These are phyloP conservation scores for Populus simonii DNA, from an alignment of 345 rosid genomes.

Conservation along the genomic window DNA sequence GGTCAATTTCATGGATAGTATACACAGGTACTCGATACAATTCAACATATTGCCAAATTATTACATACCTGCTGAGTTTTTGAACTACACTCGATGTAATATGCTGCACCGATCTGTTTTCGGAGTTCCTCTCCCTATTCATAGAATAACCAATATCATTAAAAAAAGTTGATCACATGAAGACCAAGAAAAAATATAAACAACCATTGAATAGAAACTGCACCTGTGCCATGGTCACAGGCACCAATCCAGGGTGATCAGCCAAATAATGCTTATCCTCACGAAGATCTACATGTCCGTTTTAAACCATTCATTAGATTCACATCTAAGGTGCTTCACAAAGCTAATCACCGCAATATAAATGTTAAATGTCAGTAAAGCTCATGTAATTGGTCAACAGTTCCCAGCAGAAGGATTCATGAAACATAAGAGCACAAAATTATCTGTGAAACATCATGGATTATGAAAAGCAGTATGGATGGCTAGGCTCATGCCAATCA, in stretches of 20 bases:
- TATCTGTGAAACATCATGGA: background rate
- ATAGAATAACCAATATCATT: slow-evolving; percentile 1
- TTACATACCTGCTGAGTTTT: slow-evolving; percentile 89
- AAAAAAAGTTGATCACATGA: background rate
- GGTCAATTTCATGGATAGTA: background rate
- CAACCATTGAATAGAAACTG: slow-evolving; percentile 8
- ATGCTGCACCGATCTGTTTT: slow-evolving; percentile 86
- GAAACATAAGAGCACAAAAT: background rate
- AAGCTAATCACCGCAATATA: background rate
- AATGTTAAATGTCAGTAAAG: background rate
- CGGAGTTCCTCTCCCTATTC: slow-evolving; percentile 94
- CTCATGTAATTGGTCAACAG: background rate
- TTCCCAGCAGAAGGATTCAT: background rate
- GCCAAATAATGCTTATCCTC: slow-evolving; percentile 91
- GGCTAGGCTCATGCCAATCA: background rate
- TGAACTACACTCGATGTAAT: slow-evolving; percentile 95
- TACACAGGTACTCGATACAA: background rate
- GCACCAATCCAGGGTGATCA: slow-evolving; percentile 90
- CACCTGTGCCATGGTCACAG: slow-evolving; percentile 93
- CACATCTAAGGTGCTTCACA: slow-evolving; percentile 10
- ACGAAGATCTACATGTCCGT: slow-evolving; percentile 71
- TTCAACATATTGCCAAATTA: slow-evolving; percentile 10
- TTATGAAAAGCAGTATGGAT: background rate
- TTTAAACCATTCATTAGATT: slow-evolving; percentile 21
- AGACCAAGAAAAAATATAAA: background rate